Evolutionary conservation across 495 filamentous ascomycete species (phyloP).

Genomic region (Copromyces sp.): DNA sequence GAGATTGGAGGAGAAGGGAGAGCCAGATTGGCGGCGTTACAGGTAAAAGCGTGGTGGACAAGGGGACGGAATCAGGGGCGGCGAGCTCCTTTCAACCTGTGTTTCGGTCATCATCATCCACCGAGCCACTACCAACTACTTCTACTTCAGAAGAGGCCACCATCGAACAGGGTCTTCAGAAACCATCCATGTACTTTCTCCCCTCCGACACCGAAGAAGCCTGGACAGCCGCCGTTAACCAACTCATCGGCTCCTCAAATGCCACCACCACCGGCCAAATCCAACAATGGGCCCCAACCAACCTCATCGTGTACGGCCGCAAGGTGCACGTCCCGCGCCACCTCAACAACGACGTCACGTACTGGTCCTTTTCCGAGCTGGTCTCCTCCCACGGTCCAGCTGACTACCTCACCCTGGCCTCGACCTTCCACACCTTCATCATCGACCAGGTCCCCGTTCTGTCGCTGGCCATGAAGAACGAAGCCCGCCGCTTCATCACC

Average conservation of each 20-base stretch:
- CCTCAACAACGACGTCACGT: constrained; percentile 31
- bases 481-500: constrained; percentile 62
- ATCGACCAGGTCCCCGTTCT: constrained; percentile 50
- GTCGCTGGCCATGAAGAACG: constrained; percentile 52
- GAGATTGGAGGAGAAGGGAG: constrained; percentile 53
- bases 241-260: background rate
- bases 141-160: background rate
- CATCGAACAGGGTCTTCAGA: background rate
- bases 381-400: constrained; percentile 53
- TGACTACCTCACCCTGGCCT: constrained; percentile 63
- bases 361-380: constrained; percentile 51
- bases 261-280: background rate
- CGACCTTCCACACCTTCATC: constrained; percentile 58
- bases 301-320: constrained; percentile 50
- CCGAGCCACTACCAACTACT: background rate
- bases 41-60: background rate
- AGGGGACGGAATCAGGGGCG: constrained; percentile 1
- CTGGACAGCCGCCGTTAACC: constrained; percentile 4
- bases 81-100: background rate
- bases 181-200: constrained; percentile 26
- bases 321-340: constrained; percentile 41
- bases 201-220: constrained; percentile 10
- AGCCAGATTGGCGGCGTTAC: constrained; percentile 10
- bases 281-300: constrained; percentile 35
- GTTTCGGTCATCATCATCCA: background rate